Percentiles rank a stretch among this genome's conserved stretches.
phyloP scores from a whole-genome alignment of 2,329 filamentous ascomycete genomes.

The Cryphonectria nitschkei region DNA sequence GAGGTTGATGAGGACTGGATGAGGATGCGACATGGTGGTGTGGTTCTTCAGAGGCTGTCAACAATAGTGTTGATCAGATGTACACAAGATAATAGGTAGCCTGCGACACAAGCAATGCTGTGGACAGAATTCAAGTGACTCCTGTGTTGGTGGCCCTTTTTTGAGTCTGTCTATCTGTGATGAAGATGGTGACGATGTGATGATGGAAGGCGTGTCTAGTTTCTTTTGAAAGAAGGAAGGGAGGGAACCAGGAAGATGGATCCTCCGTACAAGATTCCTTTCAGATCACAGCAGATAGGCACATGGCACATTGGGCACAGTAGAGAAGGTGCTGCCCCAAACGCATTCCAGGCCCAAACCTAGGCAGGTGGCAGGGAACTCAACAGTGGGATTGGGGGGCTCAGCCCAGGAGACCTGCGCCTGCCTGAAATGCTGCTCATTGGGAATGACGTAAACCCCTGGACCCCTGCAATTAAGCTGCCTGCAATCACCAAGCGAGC shows the following conservation, averaged over 20 bases:
- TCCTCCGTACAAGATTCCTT: not conserved
- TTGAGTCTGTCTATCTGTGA: not conserved
- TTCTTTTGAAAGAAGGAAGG: not conserved
- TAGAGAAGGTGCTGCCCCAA: not conserved
- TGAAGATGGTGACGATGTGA: not conserved
- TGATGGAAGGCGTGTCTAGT: not conserved
- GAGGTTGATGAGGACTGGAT: conserved; percentile 78
- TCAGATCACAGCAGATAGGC: not conserved
- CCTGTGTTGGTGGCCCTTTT: not conserved
- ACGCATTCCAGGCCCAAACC: not conserved
- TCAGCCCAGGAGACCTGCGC: conserved; percentile 1
- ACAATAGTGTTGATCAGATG: not conserved
- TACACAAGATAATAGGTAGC: not conserved
- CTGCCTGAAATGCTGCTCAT: not conserved
- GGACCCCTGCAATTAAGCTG: conserved; percentile 1
- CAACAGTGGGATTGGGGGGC: not conserved
- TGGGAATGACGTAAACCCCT: not conserved
- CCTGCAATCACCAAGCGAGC: not conserved
- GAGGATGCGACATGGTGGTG: conserved; percentile 39
- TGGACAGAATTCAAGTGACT: not conserved
- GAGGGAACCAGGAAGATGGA: not conserved
- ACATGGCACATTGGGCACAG: not conserved
- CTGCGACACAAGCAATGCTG: not conserved
- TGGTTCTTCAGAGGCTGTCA: not conserved
- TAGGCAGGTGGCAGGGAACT: not conserved